A percentile compares a stretch with the other conserved stretches of the same genome.
phyloP scores from a whole-genome alignment of 2,329 filamentous ascomycete species.

The Cyphellophora attinorum region DNA sequence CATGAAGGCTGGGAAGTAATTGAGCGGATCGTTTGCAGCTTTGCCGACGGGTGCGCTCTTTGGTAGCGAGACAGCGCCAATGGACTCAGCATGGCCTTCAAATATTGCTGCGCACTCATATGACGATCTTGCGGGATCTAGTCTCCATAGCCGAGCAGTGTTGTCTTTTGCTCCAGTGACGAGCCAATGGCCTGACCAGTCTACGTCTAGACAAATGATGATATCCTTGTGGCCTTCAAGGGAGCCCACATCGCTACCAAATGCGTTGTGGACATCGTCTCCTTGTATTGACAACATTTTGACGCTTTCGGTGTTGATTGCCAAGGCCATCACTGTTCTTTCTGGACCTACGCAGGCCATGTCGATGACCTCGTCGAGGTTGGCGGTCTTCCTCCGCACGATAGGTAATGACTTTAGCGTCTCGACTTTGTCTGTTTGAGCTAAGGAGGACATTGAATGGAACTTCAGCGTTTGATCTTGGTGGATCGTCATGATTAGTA shows the following conservation, averaged over 20 bases:
- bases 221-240: conserved; percentile 91
- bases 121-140: conserved; percentile 65
- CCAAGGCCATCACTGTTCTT: conserved; percentile 72
- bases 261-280: conserved; percentile 28
- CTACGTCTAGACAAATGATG: conserved; percentile 84
- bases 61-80: conserved; percentile 81
- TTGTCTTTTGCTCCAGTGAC: conserved; percentile 96
- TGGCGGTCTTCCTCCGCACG: conserved; percentile 78
- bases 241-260: conserved; percentile 79
- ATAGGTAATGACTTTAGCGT: conserved; percentile 42
- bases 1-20: conserved; percentile 48
- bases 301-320: conserved; percentile 91
- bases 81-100: conserved; percentile 85
- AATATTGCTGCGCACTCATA: conserved; percentile 75
- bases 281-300: conserved; percentile 64
- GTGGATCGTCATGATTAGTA: conserved; percentile 63
- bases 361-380: conserved; percentile 96
- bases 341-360: conserved; percentile 76
- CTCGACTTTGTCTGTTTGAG: conserved; percentile 29
- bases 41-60: conserved; percentile 56
- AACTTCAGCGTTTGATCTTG: conserved; percentile 80
- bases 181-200: conserved; percentile 96
- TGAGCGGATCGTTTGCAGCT: background rate
- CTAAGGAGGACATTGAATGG: conserved; percentile 48
- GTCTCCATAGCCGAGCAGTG: conserved; percentile 77